Evolutionary conservation across 2,329 filamentous ascomycete species (phyloP).

Genomic region (Diplodia scrobiculata): DNA sequence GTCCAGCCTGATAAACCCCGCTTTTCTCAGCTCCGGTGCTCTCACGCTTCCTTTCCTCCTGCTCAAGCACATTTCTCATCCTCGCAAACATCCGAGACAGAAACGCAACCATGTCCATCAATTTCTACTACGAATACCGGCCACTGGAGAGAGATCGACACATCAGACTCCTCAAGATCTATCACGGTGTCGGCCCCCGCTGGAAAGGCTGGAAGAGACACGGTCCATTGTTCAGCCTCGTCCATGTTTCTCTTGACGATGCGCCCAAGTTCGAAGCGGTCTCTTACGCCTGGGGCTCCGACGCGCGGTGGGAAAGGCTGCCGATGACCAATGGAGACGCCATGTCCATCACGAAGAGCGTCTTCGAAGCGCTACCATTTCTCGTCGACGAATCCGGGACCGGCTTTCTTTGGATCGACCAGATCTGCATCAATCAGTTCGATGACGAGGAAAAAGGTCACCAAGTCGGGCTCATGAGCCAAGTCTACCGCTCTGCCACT

Average conservation of each 20-base stretch:
- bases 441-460: conserved; percentile 20
- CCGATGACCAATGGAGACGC: conserved; percentile 6
- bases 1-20: background rate
- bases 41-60: background rate
- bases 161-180: background rate
- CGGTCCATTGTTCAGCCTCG: background rate
- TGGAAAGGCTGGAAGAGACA: background rate
- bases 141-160: background rate
- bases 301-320: conserved; percentile 5
- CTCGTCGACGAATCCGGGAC: conserved; percentile 25
- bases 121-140: background rate
- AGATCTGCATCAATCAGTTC: conserved; percentile 30
- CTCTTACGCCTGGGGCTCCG: conserved; percentile 30
- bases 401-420: conserved; percentile 28
- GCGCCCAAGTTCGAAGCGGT: conserved; percentile 25
- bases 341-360: conserved; percentile 25
- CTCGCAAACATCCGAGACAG: background rate
- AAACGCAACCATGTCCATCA: background rate
- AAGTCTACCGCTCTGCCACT: conserved; percentile 22
- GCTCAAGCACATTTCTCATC: background rate
- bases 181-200: background rate
- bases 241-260: background rate
- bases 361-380: background rate
- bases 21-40: background rate
- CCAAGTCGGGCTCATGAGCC: conserved; percentile 25